Base-by-base conservation (phyloP, 345 rosid genomes). In the Populus davidiana region DNA sequence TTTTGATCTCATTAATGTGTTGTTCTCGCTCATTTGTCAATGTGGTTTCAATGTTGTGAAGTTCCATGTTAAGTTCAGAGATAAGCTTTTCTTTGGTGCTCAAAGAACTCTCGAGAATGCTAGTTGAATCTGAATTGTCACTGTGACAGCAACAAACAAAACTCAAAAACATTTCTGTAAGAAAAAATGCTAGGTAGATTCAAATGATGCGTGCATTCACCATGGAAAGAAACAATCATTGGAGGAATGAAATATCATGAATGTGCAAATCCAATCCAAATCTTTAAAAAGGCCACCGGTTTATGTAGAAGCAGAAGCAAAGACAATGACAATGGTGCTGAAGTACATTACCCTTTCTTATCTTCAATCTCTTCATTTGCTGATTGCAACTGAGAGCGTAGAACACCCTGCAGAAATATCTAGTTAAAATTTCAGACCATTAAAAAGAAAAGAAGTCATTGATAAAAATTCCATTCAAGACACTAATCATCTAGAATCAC, bases 41-140 rank as follows among this genome's bases (percentile, higher is more conserved):
- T 73, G 92, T 81, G 73, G 89, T 88, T 85, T 96, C 99, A 79
- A 94, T 85, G 75, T 86, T 89, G 87, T 92, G 97, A 78, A 96
- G 94, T 81, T 96, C 99, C 89, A 85, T 86, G 74, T 93, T 96
- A 77, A 96, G 89, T 85, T 96, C 97, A 11, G 98, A 92, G 52
- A 96, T 91, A 74, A 96, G 86, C 88, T 94, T 96, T 85, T 96
- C 99, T 85, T 96, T 93, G 81, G 97, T 91, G 77, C 41, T 93
- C 82, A 93, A 81, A 71, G 98, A 93, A 80, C 88, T 96, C 86
- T 96, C 99, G 78, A 93, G 95, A 79, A 89, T 84, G 81, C 80
- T 88, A 77, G 88, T 91, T 76, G 98, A 90, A 85, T 96, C 97
- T 75, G 86, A 77, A 80, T 75, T 86, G 78, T 93, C 90, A 80